Percentiles rank a stretch among this genome's conserved stretches.
Conservation (phyloP, 2,329 filamentous ascomycete genomes). For the Sporothrix protearum region DNA sequence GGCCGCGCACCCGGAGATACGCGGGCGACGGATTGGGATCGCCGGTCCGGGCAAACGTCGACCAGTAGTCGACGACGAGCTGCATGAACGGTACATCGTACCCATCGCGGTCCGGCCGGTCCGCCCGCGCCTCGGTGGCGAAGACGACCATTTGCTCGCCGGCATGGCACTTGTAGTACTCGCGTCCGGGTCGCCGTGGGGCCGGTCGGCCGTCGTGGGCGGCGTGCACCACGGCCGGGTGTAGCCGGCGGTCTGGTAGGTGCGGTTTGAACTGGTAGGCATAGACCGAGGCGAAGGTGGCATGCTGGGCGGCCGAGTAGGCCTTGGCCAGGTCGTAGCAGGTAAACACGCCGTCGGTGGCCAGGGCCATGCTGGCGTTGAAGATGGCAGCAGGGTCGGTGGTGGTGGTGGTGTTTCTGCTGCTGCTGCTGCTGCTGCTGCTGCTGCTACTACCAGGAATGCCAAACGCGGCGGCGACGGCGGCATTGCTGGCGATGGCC, state of each 20-base stretch:
- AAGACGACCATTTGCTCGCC: conserved; percentile 41
- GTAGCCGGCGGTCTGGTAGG: conserved; percentile 37
- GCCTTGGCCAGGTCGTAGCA: conserved; percentile 39
- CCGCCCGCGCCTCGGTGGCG: conserved; percentile 35
- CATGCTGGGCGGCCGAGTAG: conserved; percentile 36
- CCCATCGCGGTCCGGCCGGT: conserved; percentile 38
- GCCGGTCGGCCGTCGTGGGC: conserved; percentile 31
- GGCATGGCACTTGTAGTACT: conserved; percentile 44
- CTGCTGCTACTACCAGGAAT: conserved; percentile 15
- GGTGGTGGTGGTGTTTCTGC: too few species aligned
- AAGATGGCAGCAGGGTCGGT: conserved; percentile 31
- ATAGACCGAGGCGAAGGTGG: conserved; percentile 36
- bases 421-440: too few species aligned
- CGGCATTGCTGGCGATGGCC: background rate
- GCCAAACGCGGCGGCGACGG: conserved; percentile 22
- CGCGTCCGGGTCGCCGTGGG: conserved; percentile 37
- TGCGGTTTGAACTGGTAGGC: conserved; percentile 43
- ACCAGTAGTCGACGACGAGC: conserved; percentile 38
- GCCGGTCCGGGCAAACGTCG: conserved; percentile 35
- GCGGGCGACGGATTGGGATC: conserved; percentile 35
- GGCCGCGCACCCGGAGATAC: conserved; percentile 35
- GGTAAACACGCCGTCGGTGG: conserved; percentile 35
- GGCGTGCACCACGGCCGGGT: conserved; percentile 34
- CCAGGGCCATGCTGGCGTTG: conserved; percentile 36
- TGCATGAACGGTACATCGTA: conserved; percentile 37